These are phyloP conservation scores for Malus hybrid DNA, from an alignment of 331 rosid species.

Conservation along the genomic window DNA sequence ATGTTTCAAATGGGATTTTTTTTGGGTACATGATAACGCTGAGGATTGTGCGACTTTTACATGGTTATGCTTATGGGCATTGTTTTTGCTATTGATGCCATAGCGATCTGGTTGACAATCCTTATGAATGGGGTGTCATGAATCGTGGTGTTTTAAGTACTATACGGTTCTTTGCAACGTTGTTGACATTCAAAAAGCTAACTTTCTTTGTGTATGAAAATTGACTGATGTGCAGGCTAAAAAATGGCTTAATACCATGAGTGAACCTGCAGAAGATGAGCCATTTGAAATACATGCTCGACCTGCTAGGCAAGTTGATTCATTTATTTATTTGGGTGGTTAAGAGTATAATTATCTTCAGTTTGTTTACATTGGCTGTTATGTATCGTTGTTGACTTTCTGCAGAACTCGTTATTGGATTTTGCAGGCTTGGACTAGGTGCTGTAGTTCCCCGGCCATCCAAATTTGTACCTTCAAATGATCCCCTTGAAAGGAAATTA, in stretches of 20 bases:
- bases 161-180: too few relatives aligned
- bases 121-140: neutral
- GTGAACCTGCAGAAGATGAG: constrained; percentile 42
- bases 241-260: constrained; percentile 67
- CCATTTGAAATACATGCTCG: constrained; percentile 28
- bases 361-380: neutral
- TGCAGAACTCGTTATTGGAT: neutral
- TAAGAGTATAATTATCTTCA: constrained; percentile 4
- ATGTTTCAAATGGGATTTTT: neutral
- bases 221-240: constrained; percentile 53
- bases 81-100: neutral
- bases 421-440: constrained; percentile 64
- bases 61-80: too few relatives aligned
- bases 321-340: neutral
- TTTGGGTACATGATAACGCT: neutral
- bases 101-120: neutral
- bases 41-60: neutral
- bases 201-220: neutral
- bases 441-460: constrained; percentile 25
- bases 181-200: neutral
- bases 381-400: neutral
- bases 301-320: constrained; percentile 48
- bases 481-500: constrained; percentile 32
- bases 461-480: constrained; percentile 24
- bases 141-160: neutral